Evolutionary conservation across 2,329 filamentous ascomycete genomes (phyloP), one percentile per base, ranked within the genome.

Genomic region (Penicillium oxalicum): DNA sequence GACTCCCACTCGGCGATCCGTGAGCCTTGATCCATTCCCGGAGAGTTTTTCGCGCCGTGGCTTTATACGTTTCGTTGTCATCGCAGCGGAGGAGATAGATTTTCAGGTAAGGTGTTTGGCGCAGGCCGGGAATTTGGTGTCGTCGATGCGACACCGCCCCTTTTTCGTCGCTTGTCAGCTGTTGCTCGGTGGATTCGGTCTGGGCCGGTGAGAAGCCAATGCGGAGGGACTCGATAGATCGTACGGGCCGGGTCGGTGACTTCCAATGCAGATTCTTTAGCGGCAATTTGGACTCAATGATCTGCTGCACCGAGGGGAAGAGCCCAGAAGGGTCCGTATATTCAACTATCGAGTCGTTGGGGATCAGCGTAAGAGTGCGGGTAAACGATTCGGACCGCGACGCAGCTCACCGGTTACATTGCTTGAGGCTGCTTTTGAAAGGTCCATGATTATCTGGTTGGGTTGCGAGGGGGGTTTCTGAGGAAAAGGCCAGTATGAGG

Each of bases 231-330:
- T 90, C 86, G 67, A 98, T 98, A 11, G 93, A 96, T 57, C 93
- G 86, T 33, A 97, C 74, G 2, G 93, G 93, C 0, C 93, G 86
- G 27, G 86, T 86, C 52, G 94, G 88, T 11, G 93, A 95, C 69
- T 97, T 94, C 93, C 93, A 98, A 65, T 97, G 89, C 40, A 98
- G 82, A 63, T 97, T 94, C 55, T 84, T 86, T 34, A 98, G 77
- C 32, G 93, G 93, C 0, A 97, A 78, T 47, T 88, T 86, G 37
- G 86, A 77, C 36, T 87, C 77, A 49, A 98, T 77, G 49, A 91
- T 83, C 2, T 88, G 82, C 9, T 86, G 84, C 38, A 97, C 76
- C 45, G 91, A 79, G 50, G 88, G 83, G 71, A 91, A 97, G 55
- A 97, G 80, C 62, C 87, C 85, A 66, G 88, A 87, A 45, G 93